Evolutionary conservation across 768 basidiomycete species (phyloP).

Genomic region (Lactarius evosmus): DNA sequence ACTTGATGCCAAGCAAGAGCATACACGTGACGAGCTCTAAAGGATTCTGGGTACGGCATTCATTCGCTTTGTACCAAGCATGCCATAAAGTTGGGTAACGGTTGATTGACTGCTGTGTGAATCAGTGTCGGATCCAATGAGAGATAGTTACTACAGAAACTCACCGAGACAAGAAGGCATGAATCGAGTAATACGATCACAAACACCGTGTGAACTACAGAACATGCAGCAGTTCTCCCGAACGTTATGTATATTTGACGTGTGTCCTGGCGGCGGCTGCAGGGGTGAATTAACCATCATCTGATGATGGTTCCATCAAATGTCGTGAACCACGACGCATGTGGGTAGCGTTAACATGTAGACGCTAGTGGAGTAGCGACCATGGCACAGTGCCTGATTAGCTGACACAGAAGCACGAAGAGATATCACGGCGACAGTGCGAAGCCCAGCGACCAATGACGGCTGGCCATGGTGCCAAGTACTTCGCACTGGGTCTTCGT

Average conservation of each 20-base stretch:
- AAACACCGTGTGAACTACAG: not conserved
- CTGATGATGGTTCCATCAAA: not conserved
- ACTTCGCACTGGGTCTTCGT: not conserved
- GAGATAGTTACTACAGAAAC: not conserved
- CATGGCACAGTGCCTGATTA: not conserved
- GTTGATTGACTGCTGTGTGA: not conserved
- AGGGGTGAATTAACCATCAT: not conserved
- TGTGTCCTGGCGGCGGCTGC: not conserved
- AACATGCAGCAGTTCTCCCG: not conserved
- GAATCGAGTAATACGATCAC: not conserved
- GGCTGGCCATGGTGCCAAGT: not conserved
- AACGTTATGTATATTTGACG: not conserved
- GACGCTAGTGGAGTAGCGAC: not conserved
- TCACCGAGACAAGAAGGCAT: not conserved
- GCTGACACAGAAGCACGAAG: not conserved
- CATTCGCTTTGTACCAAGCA: not conserved
- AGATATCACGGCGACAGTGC: not conserved
- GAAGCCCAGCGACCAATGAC: not conserved
- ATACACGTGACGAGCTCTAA: constrained; percentile 19
- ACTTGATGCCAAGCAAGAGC: constrained; percentile 14
- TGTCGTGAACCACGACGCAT: not conserved
- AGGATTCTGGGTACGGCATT: not conserved
- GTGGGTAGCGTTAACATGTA: not conserved
- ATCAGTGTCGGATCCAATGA: not conserved
- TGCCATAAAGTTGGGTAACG: not conserved